Conservation (phyloP, 345 rosid genomes). For the Mercurialis annua region DNA sequence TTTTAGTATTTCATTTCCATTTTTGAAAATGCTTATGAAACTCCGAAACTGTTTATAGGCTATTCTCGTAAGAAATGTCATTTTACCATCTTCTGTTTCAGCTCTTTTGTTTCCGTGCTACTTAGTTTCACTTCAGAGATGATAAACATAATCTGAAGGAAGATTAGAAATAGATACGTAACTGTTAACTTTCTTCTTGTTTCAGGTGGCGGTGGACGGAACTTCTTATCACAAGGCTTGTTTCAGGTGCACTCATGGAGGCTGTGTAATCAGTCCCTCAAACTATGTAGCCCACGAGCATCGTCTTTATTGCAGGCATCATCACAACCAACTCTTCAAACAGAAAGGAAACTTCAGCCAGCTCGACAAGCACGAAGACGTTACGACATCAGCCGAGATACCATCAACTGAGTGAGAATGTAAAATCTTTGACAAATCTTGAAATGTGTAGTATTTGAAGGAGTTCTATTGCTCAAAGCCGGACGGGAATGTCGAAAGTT, state of each 20-base stretch:
- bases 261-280: constrained; percentile 64
- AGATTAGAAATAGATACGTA: not conserved
- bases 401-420: constrained; percentile 23
- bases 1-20: too few species aligned
- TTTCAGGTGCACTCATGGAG: constrained; percentile 73
- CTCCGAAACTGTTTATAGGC: not conserved
- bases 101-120: too few species aligned
- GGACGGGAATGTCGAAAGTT: constrained; percentile 18
- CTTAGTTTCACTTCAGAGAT: not conserved
- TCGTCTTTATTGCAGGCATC: constrained; percentile 65
- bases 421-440: not conserved
- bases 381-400: constrained; percentile 28
- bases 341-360: constrained; percentile 71
- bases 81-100: too few species aligned
- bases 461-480: constrained; percentile 9
- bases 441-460: not conserved
- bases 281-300: constrained; percentile 63
- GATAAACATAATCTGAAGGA: not conserved
- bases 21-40: too few species aligned
- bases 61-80: too few species aligned
- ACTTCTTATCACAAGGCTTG: constrained; percentile 59
- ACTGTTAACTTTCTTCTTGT: constrained; percentile 13
- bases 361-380: constrained; percentile 41
- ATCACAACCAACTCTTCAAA: constrained; percentile 69
- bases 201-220: constrained; percentile 72